Percentiles rank a stretch among this genome's conserved stretches.
phyloP scores from a whole-genome alignment of 75 land plant genomes.

The Azolla pinnata region DNA sequence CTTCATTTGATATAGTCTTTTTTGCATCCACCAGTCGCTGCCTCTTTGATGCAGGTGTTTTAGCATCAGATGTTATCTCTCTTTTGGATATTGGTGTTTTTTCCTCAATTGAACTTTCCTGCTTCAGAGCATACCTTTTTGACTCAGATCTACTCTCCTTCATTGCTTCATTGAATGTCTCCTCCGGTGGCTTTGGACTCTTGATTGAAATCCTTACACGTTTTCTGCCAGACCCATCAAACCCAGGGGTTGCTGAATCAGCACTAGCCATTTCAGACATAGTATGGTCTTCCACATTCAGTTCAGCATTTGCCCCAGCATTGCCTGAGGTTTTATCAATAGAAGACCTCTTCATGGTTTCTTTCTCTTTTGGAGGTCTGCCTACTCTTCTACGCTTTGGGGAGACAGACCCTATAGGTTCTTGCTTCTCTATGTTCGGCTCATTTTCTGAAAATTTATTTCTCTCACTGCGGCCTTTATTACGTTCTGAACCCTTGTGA shows the following conservation, averaged over 20 bases:
- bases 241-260: not conserved
- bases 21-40: not conserved
- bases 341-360: not conserved
- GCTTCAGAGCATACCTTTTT: too few species aligned
- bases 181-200: not conserved
- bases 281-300: not conserved
- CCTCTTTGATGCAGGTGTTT: not conserved
- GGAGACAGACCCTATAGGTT: not conserved
- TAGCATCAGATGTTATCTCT: not conserved
- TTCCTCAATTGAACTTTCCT: not conserved
- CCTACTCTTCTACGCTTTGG: not conserved
- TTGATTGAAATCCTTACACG: not conserved
- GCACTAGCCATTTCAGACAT: not conserved
- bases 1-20: not conserved
- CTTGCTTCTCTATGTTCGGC: not conserved
- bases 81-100: not conserved
- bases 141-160: too few species aligned
- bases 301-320: not conserved
- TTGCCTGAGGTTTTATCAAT: not conserved
- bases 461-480: too few species aligned
- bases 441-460: too few species aligned
- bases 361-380: not conserved
- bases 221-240: not conserved
- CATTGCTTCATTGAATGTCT: not conserved
- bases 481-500: too few species aligned